Evolutionary conservation across 2,329 filamentous ascomycete species (phyloP).

Genomic region (Ilyonectria robusta): DNA sequence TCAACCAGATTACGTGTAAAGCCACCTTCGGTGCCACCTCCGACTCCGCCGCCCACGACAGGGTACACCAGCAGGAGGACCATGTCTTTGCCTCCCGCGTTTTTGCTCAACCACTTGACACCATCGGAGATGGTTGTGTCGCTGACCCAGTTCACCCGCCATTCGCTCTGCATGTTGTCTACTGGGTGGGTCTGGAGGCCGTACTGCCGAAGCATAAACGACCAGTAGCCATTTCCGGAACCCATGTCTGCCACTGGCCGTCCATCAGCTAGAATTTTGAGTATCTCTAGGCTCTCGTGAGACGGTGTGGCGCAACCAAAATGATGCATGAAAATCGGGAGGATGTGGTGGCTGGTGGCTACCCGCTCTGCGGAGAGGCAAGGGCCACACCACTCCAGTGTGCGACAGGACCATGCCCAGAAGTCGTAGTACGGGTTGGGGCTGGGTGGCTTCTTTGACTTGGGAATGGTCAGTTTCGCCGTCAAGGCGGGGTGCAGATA

Average conservation of each 20-base stretch:
- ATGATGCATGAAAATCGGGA: slow-evolving; percentile 84
- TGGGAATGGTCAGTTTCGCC: slow-evolving; percentile 59
- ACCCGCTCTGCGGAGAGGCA: slow-evolving; percentile 65
- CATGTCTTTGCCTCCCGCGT: slow-evolving; percentile 65
- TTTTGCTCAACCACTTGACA: slow-evolving; percentile 67
- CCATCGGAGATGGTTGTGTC: slow-evolving; percentile 77
- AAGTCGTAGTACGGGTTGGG: slow-evolving; percentile 78
- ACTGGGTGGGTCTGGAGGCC: slow-evolving; percentile 70
- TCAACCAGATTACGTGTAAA: slow-evolving; percentile 76
- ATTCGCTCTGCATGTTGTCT: slow-evolving; percentile 77
- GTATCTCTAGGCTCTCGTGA: slow-evolving; percentile 74
- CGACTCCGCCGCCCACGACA: slow-evolving; percentile 74
- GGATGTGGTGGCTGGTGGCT: slow-evolving; percentile 74
- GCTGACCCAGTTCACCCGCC: slow-evolving; percentile 77
- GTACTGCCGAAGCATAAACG: slow-evolving; percentile 75
- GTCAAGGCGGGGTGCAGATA: slow-evolving; percentile 62
- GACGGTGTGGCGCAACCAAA: slow-evolving; percentile 81
- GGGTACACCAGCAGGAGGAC: slow-evolving; percentile 82
- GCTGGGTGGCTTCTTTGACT: slow-evolving; percentile 60
- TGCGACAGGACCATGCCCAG: slow-evolving; percentile 75
- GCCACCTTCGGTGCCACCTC: slow-evolving; percentile 73
- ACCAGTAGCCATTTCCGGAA: slow-evolving; percentile 83
- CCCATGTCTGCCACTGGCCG: slow-evolving; percentile 75
- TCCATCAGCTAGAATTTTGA: slow-evolving; percentile 68
- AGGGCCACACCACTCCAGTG: slow-evolving; percentile 77